phyloP scores from a whole-genome alignment of 371 early-diverging fungal species.

The Fennellomyces sp. region DNA sequence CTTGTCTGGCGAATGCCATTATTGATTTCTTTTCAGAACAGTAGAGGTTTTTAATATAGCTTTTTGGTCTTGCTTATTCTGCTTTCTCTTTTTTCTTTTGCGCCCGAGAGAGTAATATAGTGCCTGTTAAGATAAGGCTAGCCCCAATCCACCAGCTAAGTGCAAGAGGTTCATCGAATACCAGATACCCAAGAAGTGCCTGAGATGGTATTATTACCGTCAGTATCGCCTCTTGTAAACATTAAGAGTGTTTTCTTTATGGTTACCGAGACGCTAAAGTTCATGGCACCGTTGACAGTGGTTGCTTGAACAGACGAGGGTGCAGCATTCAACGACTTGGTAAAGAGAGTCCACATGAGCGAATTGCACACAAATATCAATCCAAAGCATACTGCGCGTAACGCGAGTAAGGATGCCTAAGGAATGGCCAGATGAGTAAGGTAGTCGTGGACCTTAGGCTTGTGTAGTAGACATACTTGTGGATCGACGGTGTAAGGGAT shows the following conservation, averaged over 20 bases:
- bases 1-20: constrained; percentile 16
- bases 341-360: constrained; percentile 82
- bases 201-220: constrained; percentile 16
- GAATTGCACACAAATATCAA: constrained; percentile 71
- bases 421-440: neutral
- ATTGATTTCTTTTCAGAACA: constrained; percentile 12
- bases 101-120: constrained; percentile 51
- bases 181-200: constrained; percentile 67
- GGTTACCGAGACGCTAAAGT: constrained; percentile 71
- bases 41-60: neutral
- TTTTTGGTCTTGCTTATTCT: constrained; percentile 12
- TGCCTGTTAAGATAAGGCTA: constrained; percentile 67
- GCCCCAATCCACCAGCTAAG: constrained; percentile 82
- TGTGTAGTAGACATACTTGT: constrained; percentile 15
- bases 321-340: constrained; percentile 74
- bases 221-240: too few relatives aligned
- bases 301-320: constrained; percentile 72
- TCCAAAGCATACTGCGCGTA: constrained; percentile 58
- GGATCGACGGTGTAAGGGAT: constrained; percentile 6
- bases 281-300: constrained; percentile 73
- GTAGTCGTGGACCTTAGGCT: neutral
- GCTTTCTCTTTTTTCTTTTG: constrained; percentile 27
- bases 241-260: too few relatives aligned
- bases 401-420: constrained; percentile 39
- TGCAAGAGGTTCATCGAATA: constrained; percentile 72